Evolutionary conservation across 192 early-diverging fungal species (phyloP), one percentile per base, ranked within the genome.

Genomic region (Jimgerdemannia flammicorona): DNA sequence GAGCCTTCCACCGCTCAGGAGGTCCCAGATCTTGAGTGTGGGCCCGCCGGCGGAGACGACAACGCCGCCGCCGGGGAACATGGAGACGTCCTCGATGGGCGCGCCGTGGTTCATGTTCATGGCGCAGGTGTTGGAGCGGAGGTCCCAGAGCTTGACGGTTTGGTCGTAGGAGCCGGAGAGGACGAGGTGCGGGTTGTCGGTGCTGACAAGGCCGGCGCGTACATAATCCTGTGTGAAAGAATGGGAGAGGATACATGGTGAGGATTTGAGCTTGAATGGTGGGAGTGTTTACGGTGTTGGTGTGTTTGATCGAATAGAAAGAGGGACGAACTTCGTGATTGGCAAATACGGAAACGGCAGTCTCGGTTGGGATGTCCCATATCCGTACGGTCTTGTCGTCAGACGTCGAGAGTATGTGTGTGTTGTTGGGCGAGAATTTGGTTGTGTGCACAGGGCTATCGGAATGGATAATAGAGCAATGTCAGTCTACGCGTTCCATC

Each of bases 101-200:
- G 87, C 86, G 40, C 88, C 95, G 71, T 95, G 94, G 44, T 88
- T 75, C 84, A 98, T 92, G 4, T 90, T 93, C 78, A 93, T 89
- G 14, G 85, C 85, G 84, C 94, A 92, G 18, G 69, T 71, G 72
- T 92, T 89, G 40, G 92, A 83, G 41, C 97, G 90, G 75, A 92
- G 79, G 81, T 99, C 98, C 95, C 95, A 99, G 19, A 98, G 83
- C 74, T 90, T 91, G 41, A 98, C 91, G 40, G 95, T 96, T 76
- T 97, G 95, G 84, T 99, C 98, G 77, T 99, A 99, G 2, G 96
- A 97, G 6, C 97, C 95, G 3, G 95, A 89, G 14, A 91, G 77
- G 68, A 99, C 78, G 73, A 99, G 71, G 64, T 94, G 87, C 59
- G 93, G 92, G 82, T 96, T 96, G 40, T 91, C 90, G 43, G 83